A percentile compares a stretch with the other conserved stretches of the same genome.
Evolutionary conservation across 2,329 filamentous ascomycete genomes (phyloP).

Genomic region (Fulvia fulva): DNA sequence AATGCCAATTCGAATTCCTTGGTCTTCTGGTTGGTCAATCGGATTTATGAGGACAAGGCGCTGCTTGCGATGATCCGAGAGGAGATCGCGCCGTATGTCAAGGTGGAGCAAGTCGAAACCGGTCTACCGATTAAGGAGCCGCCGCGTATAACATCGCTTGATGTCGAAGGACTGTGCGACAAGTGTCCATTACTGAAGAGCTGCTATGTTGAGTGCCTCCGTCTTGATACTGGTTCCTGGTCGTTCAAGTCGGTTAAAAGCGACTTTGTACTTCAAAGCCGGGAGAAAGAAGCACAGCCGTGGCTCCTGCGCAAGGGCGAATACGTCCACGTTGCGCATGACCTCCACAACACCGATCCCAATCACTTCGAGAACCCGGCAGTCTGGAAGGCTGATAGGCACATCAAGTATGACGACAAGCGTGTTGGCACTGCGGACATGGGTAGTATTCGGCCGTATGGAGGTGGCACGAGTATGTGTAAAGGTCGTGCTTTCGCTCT

Average conservation of each 20-base stretch:
- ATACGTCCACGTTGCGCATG: slow-evolving; percentile 36
- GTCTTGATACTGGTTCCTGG: slow-evolving; percentile 36
- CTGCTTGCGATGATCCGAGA: slow-evolving; percentile 33
- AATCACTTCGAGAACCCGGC: slow-evolving; percentile 32
- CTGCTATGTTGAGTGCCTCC: slow-evolving; percentile 36
- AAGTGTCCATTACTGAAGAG: slow-evolving; percentile 37
- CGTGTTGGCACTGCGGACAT: slow-evolving; percentile 35
- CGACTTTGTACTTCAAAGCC: slow-evolving; percentile 34
- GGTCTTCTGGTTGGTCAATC: slow-evolving; percentile 38
- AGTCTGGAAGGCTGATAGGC: slow-evolving; percentile 32
- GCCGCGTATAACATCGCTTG: slow-evolving; percentile 30
- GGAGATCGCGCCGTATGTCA: slow-evolving; percentile 33
- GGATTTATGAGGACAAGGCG: slow-evolving; percentile 32
- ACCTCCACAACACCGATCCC: slow-evolving; percentile 36
- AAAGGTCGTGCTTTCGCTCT: slow-evolving; percentile 51
- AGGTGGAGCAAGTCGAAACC: slow-evolving; percentile 28
- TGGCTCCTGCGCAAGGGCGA: slow-evolving; percentile 35
- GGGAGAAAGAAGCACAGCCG: slow-evolving; percentile 32
- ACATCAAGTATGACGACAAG: slow-evolving; percentile 31
- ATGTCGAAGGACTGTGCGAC: slow-evolving; percentile 31
- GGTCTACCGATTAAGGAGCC: slow-evolving; percentile 33
- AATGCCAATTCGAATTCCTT: slow-evolving; percentile 52
- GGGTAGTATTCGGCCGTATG: slow-evolving; percentile 45
- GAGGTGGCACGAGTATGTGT: slow-evolving; percentile 45
- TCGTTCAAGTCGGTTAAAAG: slow-evolving; percentile 34